Base-by-base conservation (phyloP, 345 rosid genomes). In the Arabis hirsuta region DNA sequence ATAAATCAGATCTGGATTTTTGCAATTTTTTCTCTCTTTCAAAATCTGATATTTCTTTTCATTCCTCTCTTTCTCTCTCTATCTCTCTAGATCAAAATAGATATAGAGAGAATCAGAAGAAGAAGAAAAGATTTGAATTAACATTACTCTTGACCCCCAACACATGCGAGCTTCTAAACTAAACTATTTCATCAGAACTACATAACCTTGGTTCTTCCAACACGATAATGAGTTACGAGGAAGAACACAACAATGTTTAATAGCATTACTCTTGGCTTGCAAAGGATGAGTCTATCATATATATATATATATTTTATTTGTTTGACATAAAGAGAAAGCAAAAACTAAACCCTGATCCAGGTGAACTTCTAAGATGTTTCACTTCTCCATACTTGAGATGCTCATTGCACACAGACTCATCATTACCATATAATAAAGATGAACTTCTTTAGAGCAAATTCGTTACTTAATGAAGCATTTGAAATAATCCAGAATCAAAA, bases 221-320 rank as follows among this genome's bases (percentile, higher is more conserved):
- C 57, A 54, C 52, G 36, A 22, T 46, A 61, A 9, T 5, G 12
- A 69, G 13, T 9, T 9, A 12, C 3, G 3, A 52, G 54, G 27
- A 14, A 5, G 48, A 57, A 57, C 16, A 48, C 5, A 57, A 13
- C 16, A 41, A 20, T 27, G 41, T 26, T 24, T 22, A 36, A 36
- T 47, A 38, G 26, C 36, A 47, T 16, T 6, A 50, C 31, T 38
- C 13, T 43, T 22, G 51, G 50, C n/a, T 70, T 48, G 39, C 9
- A 43, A 52, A 72, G 19, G 56, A 73, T 36, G 59, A 53, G 52
- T 71, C 34, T 20, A 39, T 60, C 14, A 34, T 39, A 16, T 12
- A 71, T 7, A n/a, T n/a, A n/a, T n/a, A n/a, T n/a, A n/a, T 11
- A 47, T 1, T n/a, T 14, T 5, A 14, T 34, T n/a, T 0, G 48